Conservation (phyloP, 1,284 basidiomycete genomes). For the Pterulicium gracile region DNA sequence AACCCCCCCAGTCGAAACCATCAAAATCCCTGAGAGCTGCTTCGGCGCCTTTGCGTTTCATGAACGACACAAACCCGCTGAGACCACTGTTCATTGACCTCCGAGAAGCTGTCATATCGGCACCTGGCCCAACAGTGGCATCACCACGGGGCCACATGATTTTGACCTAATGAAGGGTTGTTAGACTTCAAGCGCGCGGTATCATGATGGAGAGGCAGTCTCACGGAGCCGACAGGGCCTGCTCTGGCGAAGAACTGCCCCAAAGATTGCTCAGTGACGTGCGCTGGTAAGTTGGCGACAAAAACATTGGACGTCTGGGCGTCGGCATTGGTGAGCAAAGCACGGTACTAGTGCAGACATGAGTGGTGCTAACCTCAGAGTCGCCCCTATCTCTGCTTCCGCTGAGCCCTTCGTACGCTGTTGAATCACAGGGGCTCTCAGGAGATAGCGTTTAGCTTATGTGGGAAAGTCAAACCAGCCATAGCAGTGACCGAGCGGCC, state of each 20-base stretch:
- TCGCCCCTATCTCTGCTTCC: conserved; percentile 85
- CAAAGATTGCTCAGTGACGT: conserved; percentile 74
- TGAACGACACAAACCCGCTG: conserved; percentile 93
- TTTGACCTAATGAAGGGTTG: conserved; percentile 51
- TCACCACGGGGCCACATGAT: conserved; percentile 91
- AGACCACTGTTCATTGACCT: conserved; percentile 62
- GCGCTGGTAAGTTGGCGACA: conserved; percentile 80
- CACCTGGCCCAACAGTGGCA: conserved; percentile 49
- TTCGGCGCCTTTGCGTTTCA: conserved; percentile 88
- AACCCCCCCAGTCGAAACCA: conserved; percentile 88
- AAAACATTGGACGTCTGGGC: conserved; percentile 86
- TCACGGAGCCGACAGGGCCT: conserved; percentile 62
- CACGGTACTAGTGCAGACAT: background rate
- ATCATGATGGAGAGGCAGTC: conserved; percentile 13
- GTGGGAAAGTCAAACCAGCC: conserved; percentile 44
- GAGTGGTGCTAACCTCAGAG: conserved; percentile 41
- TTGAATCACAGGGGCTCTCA: conserved; percentile 5
- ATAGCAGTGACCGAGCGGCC: conserved; percentile 76
- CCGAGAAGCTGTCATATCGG: conserved; percentile 63
- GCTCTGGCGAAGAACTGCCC: conserved; percentile 77
- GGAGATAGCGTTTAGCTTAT: background rate
- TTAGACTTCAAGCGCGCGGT: conserved; percentile 1
- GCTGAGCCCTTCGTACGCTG: conserved; percentile 78
- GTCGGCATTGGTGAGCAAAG: conserved; percentile 7
- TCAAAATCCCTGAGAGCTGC: conserved; percentile 78